Conservation (phyloP, 2,329 filamentous ascomycete genomes). For the Furcasterigmium furcatum region DNA sequence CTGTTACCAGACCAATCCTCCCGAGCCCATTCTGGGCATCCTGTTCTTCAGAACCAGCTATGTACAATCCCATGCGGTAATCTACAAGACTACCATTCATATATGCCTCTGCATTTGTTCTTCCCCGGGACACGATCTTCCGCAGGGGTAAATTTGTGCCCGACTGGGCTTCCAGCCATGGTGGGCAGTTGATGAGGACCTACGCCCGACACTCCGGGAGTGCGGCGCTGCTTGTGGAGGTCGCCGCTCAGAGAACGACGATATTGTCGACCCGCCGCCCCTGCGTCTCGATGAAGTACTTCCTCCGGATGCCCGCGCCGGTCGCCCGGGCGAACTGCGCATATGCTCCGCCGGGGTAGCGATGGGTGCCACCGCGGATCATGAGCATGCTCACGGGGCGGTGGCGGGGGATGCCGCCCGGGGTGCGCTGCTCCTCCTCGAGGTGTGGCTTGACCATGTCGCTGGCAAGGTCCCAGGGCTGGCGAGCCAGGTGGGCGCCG, state of each 20-base stretch:
- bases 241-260: slow-evolving; percentile 44
- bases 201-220: too few relatives aligned
- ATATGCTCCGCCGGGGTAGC: slow-evolving; percentile 48
- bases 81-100: neutral
- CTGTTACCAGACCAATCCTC: too few relatives aligned
- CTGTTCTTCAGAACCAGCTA: too few relatives aligned
- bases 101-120: too few relatives aligned
- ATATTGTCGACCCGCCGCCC: slow-evolving; percentile 78
- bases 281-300: slow-evolving; percentile 79
- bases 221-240: too few relatives aligned
- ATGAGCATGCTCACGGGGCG: slow-evolving; percentile 81
- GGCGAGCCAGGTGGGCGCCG: slow-evolving; percentile 10
- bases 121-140: too few relatives aligned
- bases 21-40: too few relatives aligned
- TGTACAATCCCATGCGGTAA: neutral
- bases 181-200: too few relatives aligned
- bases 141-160: too few relatives aligned
- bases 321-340: slow-evolving; percentile 59
- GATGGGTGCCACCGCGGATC: slow-evolving; percentile 65
- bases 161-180: too few relatives aligned
- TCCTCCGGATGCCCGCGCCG: slow-evolving; percentile 70
- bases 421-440: slow-evolving; percentile 69
- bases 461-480: slow-evolving; percentile 15
- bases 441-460: slow-evolving; percentile 61
- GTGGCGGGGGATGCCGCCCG: slow-evolving; percentile 63